These are phyloP conservation scores for Aspergillus jensenii DNA, from an alignment of 2,329 filamentous ascomycete genomes.

Conservation along the genomic window DNA sequence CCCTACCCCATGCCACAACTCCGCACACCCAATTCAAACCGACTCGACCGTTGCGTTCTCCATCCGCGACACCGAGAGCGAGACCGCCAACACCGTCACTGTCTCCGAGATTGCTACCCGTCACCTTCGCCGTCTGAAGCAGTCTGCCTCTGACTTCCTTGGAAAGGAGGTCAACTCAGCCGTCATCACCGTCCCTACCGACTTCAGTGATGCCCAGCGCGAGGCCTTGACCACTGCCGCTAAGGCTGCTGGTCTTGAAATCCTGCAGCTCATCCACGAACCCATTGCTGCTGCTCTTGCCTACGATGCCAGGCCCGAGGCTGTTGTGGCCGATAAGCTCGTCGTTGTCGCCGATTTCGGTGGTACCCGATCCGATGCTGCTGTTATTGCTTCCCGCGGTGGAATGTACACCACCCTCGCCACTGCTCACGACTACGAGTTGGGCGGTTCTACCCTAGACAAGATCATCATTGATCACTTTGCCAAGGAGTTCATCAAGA, in stretches of 20 bases:
- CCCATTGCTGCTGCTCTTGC: conserved; percentile 85
- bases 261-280: conserved; percentile 90
- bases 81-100: conserved; percentile 66
- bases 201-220: conserved; percentile 86
- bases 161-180: conserved; percentile 93
- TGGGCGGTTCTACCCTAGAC: conserved; percentile 82
- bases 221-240: conserved; percentile 75
- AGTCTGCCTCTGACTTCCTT: conserved; percentile 85
- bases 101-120: conserved; percentile 81
- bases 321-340: conserved; percentile 76
- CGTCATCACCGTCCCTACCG: conserved; percentile 89
- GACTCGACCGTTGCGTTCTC: conserved; percentile 75
- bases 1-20: conserved; percentile 89
- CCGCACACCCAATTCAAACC: conserved; percentile 79
- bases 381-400: conserved; percentile 84
- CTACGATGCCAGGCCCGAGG: conserved; percentile 82
- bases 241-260: conserved; percentile 76
- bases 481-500: conserved; percentile 98
- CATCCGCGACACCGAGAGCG: conserved; percentile 71
- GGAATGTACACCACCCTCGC: conserved; percentile 96
- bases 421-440: conserved; percentile 93
- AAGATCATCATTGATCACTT: conserved; percentile 93
- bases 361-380: conserved; percentile 86
- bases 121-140: conserved; percentile 76
- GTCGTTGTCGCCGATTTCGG: conserved; percentile 90